phyloP scores from a whole-genome alignment of 257 asterid genomes.

The Pogostemon cablin region DNA sequence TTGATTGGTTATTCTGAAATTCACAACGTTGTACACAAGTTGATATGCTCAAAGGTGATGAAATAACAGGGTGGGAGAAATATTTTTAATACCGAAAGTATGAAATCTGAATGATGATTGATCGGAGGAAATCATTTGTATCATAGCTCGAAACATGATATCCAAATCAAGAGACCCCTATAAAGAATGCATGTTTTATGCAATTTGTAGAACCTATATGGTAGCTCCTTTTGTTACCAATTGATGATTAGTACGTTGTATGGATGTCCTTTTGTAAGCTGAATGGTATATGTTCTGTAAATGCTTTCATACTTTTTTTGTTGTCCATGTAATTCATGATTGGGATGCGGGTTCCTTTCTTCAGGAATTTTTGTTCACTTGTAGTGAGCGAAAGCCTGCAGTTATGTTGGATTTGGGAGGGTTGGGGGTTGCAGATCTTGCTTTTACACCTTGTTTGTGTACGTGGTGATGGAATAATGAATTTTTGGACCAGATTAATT shows the following conservation, averaged over 20 bases:
- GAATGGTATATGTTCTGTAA: neutral
- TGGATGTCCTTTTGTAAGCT: neutral
- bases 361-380: neutral
- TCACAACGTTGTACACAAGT: neutral
- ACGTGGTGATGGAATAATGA: neutral
- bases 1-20: neutral
- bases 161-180: neutral
- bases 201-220: neutral
- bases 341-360: neutral
- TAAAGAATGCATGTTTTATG: constrained; percentile 12
- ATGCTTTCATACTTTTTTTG: neutral
- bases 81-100: neutral
- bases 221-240: constrained; percentile 1
- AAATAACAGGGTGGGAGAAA: neutral
- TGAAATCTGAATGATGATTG: neutral
- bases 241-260: neutral
- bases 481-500: neutral
- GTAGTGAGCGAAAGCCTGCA: no score
- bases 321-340: neutral
- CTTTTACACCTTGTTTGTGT: neutral
- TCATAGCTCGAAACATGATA: neutral
- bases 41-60: neutral
- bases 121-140: neutral
- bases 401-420: no score
- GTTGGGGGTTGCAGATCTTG: no score